phyloP scores from a whole-genome alignment of 2,329 filamentous ascomycete species.

The Whalleya microplaca region DNA sequence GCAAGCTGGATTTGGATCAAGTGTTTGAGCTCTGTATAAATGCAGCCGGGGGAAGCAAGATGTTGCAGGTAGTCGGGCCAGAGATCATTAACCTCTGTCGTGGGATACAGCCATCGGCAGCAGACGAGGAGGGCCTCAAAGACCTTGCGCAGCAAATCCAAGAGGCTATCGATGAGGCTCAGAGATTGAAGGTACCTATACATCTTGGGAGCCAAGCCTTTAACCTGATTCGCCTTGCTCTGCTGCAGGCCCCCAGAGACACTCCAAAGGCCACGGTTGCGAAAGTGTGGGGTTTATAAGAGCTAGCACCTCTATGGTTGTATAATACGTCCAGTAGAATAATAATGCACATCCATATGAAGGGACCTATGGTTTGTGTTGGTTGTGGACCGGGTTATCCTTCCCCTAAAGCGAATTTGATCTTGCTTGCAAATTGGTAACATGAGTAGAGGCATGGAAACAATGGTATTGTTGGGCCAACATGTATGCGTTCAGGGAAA shows the following conservation, averaged over 20 bases:
- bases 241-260: slow-evolving; percentile 24
- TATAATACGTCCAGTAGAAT: not conserved
- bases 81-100: slow-evolving; percentile 43
- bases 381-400: no score
- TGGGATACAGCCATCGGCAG: slow-evolving; percentile 24
- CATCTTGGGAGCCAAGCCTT: slow-evolving; percentile 46
- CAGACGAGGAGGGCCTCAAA: slow-evolving; percentile 30
- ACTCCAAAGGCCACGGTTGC: slow-evolving; percentile 30
- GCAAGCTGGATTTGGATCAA: slow-evolving; percentile 49
- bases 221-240: slow-evolving; percentile 40
- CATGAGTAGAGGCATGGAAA: no score
- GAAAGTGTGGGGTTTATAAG: slow-evolving; percentile 33
- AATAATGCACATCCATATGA: not conserved
- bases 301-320: slow-evolving; percentile 7
- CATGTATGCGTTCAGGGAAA: no score
- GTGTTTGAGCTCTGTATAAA: slow-evolving; percentile 50
- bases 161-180: slow-evolving; percentile 47
- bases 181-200: slow-evolving; percentile 46
- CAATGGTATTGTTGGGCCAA: not conserved
- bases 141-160: slow-evolving; percentile 39
- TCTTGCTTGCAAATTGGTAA: no score
- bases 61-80: slow-evolving; percentile 43
- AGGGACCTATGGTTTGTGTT: no score
- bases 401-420: no score
- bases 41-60: slow-evolving; percentile 48